Percentiles rank a stretch among this genome's conserved stretches.
phyloP scores from a whole-genome alignment of 352 stramenopile species.

The Albugo laibachii region DNA sequence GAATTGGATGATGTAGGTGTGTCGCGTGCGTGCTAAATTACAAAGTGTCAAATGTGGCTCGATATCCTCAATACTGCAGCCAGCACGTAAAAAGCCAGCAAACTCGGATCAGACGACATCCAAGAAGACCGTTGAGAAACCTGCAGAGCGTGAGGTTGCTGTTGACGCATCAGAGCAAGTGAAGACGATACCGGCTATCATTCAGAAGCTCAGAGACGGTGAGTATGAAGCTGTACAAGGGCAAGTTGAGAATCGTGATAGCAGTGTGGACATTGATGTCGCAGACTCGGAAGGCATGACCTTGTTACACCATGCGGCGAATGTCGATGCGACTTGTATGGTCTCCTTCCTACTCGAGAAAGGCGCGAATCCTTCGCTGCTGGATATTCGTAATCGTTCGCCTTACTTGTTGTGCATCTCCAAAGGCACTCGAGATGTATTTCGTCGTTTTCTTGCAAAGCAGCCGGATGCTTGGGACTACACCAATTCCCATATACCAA shows the following conservation, averaged over 20 bases:
- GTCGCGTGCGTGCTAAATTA: too few relatives aligned
- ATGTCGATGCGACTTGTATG: slow-evolving; percentile 20
- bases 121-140: too few relatives aligned
- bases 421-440: slow-evolving; percentile 82
- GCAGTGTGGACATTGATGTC: slow-evolving; percentile 22
- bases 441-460: slow-evolving; percentile 71
- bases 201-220: slow-evolving; percentile 5
- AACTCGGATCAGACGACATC: too few relatives aligned
- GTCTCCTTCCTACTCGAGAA: slow-evolving; percentile 59
- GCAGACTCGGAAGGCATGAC: slow-evolving; percentile 51
- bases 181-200: slow-evolving; percentile 4
- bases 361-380: slow-evolving; percentile 60
- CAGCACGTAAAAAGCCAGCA: neutral
- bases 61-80: neutral
- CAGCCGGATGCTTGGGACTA: slow-evolving; percentile 75
- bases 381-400: slow-evolving; percentile 61
- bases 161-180: too few relatives aligned
- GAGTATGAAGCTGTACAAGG: slow-evolving; percentile 18
- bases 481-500: slow-evolving; percentile 38
- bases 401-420: slow-evolving; percentile 80
- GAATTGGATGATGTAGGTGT: neutral
- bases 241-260: slow-evolving; percentile 12
- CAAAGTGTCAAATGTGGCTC: too few relatives aligned
- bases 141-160: too few relatives aligned
- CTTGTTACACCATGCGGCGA: slow-evolving; percentile 46